These are phyloP conservation scores for Pseudogymnoascus sp. DNA, from an alignment of 2,329 filamentous ascomycete species.

Conservation along the genomic window DNA sequence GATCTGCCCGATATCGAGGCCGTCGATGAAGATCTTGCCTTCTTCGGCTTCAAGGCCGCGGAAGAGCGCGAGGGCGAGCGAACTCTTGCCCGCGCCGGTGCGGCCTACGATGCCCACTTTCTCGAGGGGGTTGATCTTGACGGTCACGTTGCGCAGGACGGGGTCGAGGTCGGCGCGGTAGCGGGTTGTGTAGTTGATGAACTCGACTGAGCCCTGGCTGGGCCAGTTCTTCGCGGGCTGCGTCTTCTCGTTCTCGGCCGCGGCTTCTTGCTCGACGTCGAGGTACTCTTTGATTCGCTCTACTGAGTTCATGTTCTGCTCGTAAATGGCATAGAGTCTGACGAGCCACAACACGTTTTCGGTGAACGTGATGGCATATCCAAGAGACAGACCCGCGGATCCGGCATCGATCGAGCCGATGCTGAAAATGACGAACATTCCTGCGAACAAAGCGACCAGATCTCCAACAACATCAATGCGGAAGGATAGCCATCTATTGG, in stretches of 20 bases:
- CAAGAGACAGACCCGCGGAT: constrained; percentile 85
- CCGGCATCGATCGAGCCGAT: constrained; percentile 80
- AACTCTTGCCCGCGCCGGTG: constrained; percentile 95
- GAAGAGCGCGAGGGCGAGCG: constrained; percentile 86
- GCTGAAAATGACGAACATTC: constrained; percentile 79
- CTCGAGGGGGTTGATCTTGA: constrained; percentile 77
- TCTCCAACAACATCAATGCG: constrained; percentile 86
- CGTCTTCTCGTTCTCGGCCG: constrained; percentile 66
- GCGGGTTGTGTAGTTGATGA: constrained; percentile 78
- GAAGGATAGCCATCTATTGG: constrained; percentile 93
- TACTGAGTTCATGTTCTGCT: constrained; percentile 99
- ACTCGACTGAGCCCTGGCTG: constrained; percentile 74
- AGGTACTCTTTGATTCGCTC: constrained; percentile 97
- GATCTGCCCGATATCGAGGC: constrained; percentile 80
- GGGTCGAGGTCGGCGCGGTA: constrained; percentile 83
- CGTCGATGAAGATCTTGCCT: constrained; percentile 84
- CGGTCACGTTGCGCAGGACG: constrained; percentile 73
- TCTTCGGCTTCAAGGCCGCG: constrained; percentile 83
- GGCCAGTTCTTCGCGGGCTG: constrained; percentile 79
- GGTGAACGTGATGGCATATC: constrained; percentile 92
- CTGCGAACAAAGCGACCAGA: constrained; percentile 86
- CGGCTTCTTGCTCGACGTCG: constrained; percentile 89
- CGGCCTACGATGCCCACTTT: constrained; percentile 95
- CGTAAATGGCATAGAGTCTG: constrained; percentile 84
- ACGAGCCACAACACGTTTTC: constrained; percentile 97